Percentiles rank a stretch among this genome's conserved stretches.
Evolutionary conservation across 176 grass and related monocot genomes (phyloP).

Genomic region (Pontederia crassipes): DNA sequence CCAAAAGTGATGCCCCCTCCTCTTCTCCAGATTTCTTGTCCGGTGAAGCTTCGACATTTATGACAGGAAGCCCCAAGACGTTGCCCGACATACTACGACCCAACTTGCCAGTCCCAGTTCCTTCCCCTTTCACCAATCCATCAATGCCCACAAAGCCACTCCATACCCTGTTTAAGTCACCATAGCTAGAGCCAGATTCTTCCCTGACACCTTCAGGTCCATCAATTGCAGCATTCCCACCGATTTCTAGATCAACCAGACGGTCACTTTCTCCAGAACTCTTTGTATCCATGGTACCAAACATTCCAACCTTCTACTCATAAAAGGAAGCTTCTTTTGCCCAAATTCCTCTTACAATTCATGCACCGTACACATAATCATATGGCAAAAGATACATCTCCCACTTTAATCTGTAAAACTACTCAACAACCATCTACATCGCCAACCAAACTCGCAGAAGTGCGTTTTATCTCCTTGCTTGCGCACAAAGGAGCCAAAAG

Average conservation of each 20-base stretch:
- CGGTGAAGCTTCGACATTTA: conserved; percentile 27
- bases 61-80: conserved; percentile 12
- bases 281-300: conserved; percentile 49
- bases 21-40: conserved; percentile 37
- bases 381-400: too few species aligned
- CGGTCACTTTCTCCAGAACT: conserved; percentile 25
- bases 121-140: conserved; percentile 26
- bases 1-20: conserved; percentile 31
- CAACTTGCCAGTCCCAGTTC: conserved; percentile 10
- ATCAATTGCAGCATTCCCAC: conserved; percentile 26
- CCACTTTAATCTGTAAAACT: too few species aligned
- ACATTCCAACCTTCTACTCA: conserved; percentile 12
- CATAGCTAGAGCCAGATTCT: background rate
- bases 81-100: conserved; percentile 19
- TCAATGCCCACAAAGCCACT: conserved; percentile 16
- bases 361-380: too few species aligned
- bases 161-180: conserved; percentile 15
- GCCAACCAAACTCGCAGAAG: too few species aligned
- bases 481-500: too few species aligned
- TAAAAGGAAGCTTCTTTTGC: background rate
- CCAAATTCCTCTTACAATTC: too few species aligned
- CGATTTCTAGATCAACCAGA: conserved; percentile 67
- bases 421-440: too few species aligned
- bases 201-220: conserved; percentile 14
- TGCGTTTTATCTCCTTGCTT: too few species aligned